Conservation (phyloP, 805 yeast species). For the Nakazawaea ernobii region DNA sequence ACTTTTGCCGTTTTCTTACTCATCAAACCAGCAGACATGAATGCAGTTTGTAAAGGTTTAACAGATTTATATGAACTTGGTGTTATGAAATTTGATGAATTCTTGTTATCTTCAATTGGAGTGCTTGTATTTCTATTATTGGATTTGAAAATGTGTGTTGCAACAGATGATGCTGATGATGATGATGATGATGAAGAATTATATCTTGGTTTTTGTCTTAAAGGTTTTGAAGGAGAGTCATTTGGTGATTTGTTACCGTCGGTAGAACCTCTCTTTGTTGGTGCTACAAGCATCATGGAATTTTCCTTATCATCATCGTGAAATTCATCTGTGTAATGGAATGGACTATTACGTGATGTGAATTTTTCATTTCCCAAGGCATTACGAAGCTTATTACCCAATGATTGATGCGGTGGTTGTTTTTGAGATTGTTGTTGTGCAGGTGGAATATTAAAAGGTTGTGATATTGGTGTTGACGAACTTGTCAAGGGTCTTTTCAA, state of each 20-base stretch:
- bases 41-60: constrained; percentile 82
- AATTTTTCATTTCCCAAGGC: constrained; percentile 6
- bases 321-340: too few relatives aligned
- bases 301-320: constrained; percentile 1
- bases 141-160: constrained; percentile 4
- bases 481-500: constrained; percentile 8
- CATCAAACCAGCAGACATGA: constrained; percentile 66
- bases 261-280: constrained; percentile 12
- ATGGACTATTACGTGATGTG: background rate
- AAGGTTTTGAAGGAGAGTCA: constrained; percentile 27
- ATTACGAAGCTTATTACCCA: constrained; percentile 5
- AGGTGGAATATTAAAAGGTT: constrained; percentile 6
- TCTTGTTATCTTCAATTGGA: constrained; percentile 4
- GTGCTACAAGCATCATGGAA: constrained; percentile 1
- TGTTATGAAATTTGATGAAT: constrained; percentile 28
- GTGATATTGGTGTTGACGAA: constrained; percentile 5
- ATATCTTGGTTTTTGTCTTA: constrained; percentile 21
- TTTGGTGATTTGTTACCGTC: constrained; percentile 16
- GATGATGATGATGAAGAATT: constrained; percentile 7
- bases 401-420: background rate
- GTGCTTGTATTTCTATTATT: constrained; percentile 7
- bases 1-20: constrained; percentile 43
- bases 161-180: constrained; percentile 1
- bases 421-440: background rate
- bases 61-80: constrained; percentile 63